phyloP scores from a whole-genome alignment of 2,329 filamentous ascomycete genomes.

The Apiospora aurea region DNA sequence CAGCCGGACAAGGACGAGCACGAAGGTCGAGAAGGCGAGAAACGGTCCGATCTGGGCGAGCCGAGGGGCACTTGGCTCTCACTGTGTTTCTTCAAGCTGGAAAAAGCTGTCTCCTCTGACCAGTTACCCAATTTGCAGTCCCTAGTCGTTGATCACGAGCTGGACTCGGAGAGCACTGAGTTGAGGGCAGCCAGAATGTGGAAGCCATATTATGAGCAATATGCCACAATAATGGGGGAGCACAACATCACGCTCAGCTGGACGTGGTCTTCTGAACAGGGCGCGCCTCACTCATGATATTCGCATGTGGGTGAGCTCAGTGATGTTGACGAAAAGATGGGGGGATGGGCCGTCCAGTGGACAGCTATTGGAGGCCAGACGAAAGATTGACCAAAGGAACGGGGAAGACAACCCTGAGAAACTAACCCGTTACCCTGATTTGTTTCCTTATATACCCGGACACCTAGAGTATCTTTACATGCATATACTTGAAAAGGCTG shows the following conservation, averaged over 20 bases:
- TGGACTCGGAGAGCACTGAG: not conserved
- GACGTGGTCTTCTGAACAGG: not conserved
- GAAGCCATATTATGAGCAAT: not conserved
- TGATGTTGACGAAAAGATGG: not conserved
- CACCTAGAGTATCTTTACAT: too few species aligned
- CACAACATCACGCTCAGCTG: not conserved
- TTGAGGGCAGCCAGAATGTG: not conserved
- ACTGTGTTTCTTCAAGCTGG: not conserved
- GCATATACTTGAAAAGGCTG: too few species aligned
- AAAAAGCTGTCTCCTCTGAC: not conserved
- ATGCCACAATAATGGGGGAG: not conserved
- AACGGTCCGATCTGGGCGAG: not conserved
- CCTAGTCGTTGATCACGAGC: conserved; percentile 3
- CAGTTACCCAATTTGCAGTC: not conserved
- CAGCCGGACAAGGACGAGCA: not conserved
- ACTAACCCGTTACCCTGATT: not conserved
- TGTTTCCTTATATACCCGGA: too few species aligned
- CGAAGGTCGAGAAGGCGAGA: not conserved
- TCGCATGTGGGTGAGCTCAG: not conserved
- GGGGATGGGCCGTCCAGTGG: not conserved
- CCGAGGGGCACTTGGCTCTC: not conserved
- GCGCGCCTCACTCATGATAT: not conserved
- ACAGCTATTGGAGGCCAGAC: not conserved
- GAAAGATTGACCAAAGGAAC: not conserved
- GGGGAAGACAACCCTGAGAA: not conserved